Conservation (phyloP, 768 basidiomycete genomes). For the Boletus barrowsii region DNA sequence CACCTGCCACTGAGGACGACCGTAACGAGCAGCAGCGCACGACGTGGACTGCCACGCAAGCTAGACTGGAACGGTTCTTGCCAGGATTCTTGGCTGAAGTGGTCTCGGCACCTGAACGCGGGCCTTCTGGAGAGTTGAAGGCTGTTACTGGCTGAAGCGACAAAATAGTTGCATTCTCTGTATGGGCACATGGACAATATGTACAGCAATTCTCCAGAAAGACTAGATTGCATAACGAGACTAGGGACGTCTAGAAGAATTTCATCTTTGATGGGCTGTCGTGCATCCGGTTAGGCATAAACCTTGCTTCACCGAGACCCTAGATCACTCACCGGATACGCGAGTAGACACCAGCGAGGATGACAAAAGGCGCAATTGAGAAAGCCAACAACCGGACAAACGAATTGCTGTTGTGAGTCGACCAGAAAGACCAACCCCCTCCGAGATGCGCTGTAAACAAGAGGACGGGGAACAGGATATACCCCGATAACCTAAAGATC, state of each 20-base stretch:
- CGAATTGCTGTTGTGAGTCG: conserved; percentile 33
- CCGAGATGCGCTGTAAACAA: conserved; percentile 66
- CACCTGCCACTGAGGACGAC: conserved; percentile 37
- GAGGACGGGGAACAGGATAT: conserved; percentile 59
- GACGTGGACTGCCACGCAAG: conserved; percentile 83
- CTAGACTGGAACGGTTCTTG: conserved; percentile 86
- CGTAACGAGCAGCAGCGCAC: conserved; percentile 61
- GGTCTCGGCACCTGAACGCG: conserved; percentile 41
- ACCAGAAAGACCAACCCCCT: conserved; percentile 69
- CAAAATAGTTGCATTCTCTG: conserved; percentile 1
- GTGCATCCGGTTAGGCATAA: not conserved
- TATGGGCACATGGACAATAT: conserved; percentile 2
- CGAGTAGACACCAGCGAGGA: conserved; percentile 41
- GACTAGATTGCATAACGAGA: not conserved
- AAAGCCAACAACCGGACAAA: conserved; percentile 49
- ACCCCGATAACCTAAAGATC: conserved; percentile 61
- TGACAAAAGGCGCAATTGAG: conserved; percentile 49
- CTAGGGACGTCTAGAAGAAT: conserved; percentile 34
- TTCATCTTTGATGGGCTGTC: conserved; percentile 65
- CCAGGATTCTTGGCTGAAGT: conserved; percentile 84
- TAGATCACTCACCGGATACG: conserved; percentile 48
- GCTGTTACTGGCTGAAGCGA: conserved; percentile 9
- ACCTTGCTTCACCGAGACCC: not conserved
- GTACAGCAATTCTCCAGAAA: not conserved
- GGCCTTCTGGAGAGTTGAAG: conserved; percentile 15